Conservation (phyloP, 2,329 filamentous ascomycete genomes). For the Scedosporium dehoogii region DNA sequence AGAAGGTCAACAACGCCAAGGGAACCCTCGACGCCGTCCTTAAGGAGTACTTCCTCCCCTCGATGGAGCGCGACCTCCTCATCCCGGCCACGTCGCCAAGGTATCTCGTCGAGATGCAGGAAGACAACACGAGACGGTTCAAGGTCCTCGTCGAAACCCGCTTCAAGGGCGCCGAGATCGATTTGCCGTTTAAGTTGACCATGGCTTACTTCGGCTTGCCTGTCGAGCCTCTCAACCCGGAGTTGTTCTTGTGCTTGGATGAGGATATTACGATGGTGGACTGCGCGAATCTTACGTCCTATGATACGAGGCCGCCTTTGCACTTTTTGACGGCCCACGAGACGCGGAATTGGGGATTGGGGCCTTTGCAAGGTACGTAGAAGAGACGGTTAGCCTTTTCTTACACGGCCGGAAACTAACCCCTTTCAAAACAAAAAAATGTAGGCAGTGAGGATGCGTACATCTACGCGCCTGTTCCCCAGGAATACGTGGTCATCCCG, state of each 20-base stretch:
- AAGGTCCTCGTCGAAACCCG: constrained; percentile 17
- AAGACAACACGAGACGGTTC: constrained; percentile 20
- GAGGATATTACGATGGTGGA: constrained; percentile 14
- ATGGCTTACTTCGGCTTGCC: constrained; percentile 38
- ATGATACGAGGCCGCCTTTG: constrained; percentile 17
- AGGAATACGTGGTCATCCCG: neutral
- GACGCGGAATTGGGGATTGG: constrained; percentile 19
- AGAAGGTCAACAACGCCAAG: constrained; percentile 12
- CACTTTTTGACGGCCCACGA: constrained; percentile 22
- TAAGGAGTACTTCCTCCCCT: constrained; percentile 16
- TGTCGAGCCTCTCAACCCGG: constrained; percentile 24
- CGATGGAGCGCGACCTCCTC: constrained; percentile 19
- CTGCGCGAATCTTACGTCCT: constrained; percentile 12
- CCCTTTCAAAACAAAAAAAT: neutral
- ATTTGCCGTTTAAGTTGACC: constrained; percentile 30
- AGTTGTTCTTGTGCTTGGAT: constrained; percentile 14
- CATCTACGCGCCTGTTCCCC: neutral
- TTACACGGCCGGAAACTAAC: neutral
- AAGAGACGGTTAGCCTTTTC: neutral
- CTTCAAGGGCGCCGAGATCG: constrained; percentile 18
- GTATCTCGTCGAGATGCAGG: constrained; percentile 21
- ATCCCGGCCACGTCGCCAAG: constrained; percentile 15
- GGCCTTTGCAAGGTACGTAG: constrained; percentile 14
- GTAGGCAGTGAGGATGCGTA: neutral
- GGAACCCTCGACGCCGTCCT: constrained; percentile 14